Evolutionary conservation across 306 rosid species (phyloP).

Genomic region (Styphnolobium japonicum): DNA sequence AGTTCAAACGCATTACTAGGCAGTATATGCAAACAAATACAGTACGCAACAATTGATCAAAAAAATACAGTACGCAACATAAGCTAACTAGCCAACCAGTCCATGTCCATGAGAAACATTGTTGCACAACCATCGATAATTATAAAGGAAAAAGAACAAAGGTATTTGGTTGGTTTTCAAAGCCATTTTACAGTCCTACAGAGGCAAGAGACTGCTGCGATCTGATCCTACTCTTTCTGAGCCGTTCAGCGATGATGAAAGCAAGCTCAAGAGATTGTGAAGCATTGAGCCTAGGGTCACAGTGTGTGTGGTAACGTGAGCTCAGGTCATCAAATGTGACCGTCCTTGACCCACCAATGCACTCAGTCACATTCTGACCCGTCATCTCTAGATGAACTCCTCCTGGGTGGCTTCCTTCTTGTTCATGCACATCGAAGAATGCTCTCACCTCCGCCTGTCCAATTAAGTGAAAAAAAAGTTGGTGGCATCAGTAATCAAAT

Average conservation of each 20-base stretch:
- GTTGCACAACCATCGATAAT: slow-evolving; percentile 8
- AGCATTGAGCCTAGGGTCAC: slow-evolving; percentile 96
- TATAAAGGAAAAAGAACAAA: slow-evolving; percentile 23
- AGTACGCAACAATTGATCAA: slow-evolving; percentile 39
- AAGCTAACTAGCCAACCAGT: slow-evolving; percentile 19
- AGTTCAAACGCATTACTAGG: slow-evolving; percentile 41
- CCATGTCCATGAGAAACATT: not conserved
- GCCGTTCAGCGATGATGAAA: slow-evolving; percentile 90
- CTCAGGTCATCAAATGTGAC: slow-evolving; percentile 92
- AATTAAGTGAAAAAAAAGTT: slow-evolving; percentile 8
- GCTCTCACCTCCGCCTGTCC: slow-evolving; percentile 96
- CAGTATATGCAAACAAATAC: slow-evolving; percentile 48
- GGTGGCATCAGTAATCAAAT: slow-evolving; percentile 14
- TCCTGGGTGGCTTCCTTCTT: slow-evolving; percentile 98
- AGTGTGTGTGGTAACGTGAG: slow-evolving; percentile 98
- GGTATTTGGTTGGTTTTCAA: slow-evolving; percentile 8
- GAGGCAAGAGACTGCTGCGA: slow-evolving; percentile 50
- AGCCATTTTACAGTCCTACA: slow-evolving; percentile 38
- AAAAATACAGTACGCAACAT: slow-evolving; percentile 42
- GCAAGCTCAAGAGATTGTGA: slow-evolving; percentile 98
- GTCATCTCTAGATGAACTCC: slow-evolving; percentile 99
- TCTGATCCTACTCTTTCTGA: slow-evolving; percentile 82
- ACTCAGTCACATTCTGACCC: slow-evolving; percentile 97
- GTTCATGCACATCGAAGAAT: slow-evolving; percentile 96
- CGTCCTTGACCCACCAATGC: slow-evolving; percentile 95